Base-by-base conservation (phyloP, 2,329 filamentous ascomycete species). In the Coccinonectria pachysandricola region DNA sequence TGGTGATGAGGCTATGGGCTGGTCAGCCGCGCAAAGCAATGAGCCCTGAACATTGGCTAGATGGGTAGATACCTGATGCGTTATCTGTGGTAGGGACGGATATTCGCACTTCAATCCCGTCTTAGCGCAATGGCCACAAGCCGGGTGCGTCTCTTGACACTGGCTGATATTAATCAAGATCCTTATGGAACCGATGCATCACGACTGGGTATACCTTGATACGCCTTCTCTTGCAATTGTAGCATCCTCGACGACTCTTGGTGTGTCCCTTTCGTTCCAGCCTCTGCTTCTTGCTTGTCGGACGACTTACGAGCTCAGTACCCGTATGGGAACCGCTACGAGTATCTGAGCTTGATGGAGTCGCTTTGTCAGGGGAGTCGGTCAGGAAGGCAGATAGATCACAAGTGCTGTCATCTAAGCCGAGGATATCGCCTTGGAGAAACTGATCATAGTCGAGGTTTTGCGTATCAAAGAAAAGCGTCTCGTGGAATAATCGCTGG, bases 71-170 rank as follows among this genome's bases (percentile, higher is more conserved):
- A 66, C 63, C 49, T 70, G 66, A 30, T 72, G 65, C 10, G 56
- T 57, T 18, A 71, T 60, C 27, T 60, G 59, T 6, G 65, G 64
- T 12, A 51, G 35, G 6, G 60, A 50, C 4, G 75, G 73, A 48
- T 79, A 79, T 45, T 74, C 68, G 54, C 75, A 79, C 26, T 66
- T 63, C 27, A 79, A 52, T 0, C 70, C 71, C 19, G 68, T 68
- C 53, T 76, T 78, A 27, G 60, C 49, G 46, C 75, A 80, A 44
- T 79, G 73, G 2, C 65, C 66, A 42, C 75, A 80, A 8, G 66
- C 57, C 15, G 75, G 75, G 15, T 59, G 65, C n/a, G 60, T 73
- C 49, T 79, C 75, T 53, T 77, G 75, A 46, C 75, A 79, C 66
- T 78, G 32, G 4, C 5, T 7, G 11, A 9, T 5, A n/a, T 15